Base-by-base conservation (phyloP, 805 yeast species). In the Candida maltosa region DNA sequence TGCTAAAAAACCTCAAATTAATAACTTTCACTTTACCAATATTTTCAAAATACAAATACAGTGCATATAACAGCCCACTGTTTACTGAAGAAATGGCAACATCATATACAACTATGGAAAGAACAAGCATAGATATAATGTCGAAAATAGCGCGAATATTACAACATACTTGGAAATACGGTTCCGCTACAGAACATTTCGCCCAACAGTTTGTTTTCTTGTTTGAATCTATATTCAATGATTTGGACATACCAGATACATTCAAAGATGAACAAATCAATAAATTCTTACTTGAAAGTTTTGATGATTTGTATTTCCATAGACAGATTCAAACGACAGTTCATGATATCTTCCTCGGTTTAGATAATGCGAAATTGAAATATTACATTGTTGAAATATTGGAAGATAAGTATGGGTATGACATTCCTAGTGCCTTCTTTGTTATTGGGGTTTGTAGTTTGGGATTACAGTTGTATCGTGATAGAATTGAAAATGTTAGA, bases 381-480 rank as follows among this genome's bases (percentile, higher is more conserved):
- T 7, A 8, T 21, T 21, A 7, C 10, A 15, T 29, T 4, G 14
- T 29, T n/a, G n/a, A 18, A 14, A 6, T 29, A 7, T 29, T 29
- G 15, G 26, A 29, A n/a, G 24, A 12, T 6, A 29, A 29, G 14
- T 29, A 29, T 21, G 32, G 32, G 6, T 29, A 29, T 14, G 5
- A 10, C 12, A 19, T 29, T 14, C 32, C 32, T 10, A 11, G 7
- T 12, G 14, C 14, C 21, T 19, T n/a, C 7, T 29, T 29, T 14
- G 25, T 20, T 18, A 20, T 20, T 6, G 32, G 32, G 4, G 32
- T 29, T 29, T 29, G 32, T 29, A 29, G 32, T 20, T 21, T 29
- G n/a, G 32, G 25, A n/a, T 20, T 29, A 10, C 26, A 29, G 19
- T 29, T 29, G 21, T 29, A 16, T 18, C 8, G 11, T 11, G 6